Conservation (phyloP, 805 yeast species). For the Lachancea nothofagi region DNA sequence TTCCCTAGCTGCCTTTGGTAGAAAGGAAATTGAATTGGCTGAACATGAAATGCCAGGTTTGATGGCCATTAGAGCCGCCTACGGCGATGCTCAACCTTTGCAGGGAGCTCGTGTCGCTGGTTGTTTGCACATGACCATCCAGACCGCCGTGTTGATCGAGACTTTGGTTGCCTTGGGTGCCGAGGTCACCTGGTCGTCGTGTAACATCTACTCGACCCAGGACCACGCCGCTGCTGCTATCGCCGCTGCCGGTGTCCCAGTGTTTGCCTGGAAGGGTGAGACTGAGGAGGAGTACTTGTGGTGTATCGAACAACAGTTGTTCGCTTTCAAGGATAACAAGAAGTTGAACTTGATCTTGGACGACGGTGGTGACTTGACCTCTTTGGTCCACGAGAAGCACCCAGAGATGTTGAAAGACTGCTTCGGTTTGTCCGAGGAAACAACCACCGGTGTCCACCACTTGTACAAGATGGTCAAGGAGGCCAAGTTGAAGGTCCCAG, state of each 20-base stretch:
- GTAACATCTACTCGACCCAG: constrained; percentile 99
- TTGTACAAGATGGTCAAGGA: constrained; percentile 93
- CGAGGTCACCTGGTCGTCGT: constrained; percentile 98
- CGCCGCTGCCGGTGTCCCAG: constrained; percentile 99
- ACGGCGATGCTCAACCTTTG: constrained; percentile 89
- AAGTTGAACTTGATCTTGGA: constrained; percentile 95
- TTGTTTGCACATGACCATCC: constrained; percentile 98
- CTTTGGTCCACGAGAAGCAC: constrained; percentile 94
- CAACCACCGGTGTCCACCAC: constrained; percentile 99
- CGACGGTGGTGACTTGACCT: constrained; percentile 98
- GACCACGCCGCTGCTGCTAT: constrained; percentile 99
- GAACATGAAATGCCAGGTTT: constrained; percentile 99
- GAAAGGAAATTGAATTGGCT: constrained; percentile 97
- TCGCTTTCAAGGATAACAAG: constrained; percentile 93
- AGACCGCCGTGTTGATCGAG: constrained; percentile 98
- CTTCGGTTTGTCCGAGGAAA: constrained; percentile 96
- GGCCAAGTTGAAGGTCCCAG: constrained; percentile 89
- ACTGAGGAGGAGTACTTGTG: constrained; percentile 98
- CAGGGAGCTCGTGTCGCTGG: constrained; percentile 99
- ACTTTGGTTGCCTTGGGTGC: constrained; percentile 97
- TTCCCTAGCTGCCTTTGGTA: constrained; percentile 98
- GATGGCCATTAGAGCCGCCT: constrained; percentile 92
- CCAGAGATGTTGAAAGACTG: constrained; percentile 96
- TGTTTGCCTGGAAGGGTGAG: constrained; percentile 99
- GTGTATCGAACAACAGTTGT: constrained; percentile 99